Evolutionary conservation across 768 basidiomycete genomes (phyloP).

Genomic region (Lactarius hatsudake): DNA sequence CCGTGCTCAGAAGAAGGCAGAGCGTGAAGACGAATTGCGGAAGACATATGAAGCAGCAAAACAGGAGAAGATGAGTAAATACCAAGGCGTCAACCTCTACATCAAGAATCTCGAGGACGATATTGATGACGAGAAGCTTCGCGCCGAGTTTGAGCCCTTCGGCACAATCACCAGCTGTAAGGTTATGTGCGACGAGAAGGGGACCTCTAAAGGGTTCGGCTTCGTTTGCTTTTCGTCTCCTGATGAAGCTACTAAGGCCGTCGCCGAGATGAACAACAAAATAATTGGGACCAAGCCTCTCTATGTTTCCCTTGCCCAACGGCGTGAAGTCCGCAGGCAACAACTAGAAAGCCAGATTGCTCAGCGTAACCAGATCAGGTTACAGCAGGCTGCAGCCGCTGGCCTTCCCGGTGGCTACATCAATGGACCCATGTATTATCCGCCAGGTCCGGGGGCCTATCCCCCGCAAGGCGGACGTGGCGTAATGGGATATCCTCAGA

Average conservation of each 20-base stretch:
- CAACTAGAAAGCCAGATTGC: constrained; percentile 99
- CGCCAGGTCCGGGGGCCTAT: constrained; percentile 73
- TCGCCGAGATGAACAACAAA: constrained; percentile 99
- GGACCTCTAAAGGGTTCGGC: constrained; percentile 92
- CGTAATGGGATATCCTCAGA: constrained; percentile 79
- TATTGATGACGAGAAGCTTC: constrained; percentile 95
- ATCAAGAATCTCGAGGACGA: constrained; percentile 99
- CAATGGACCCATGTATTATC: constrained; percentile 84
- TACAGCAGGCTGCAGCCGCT: constrained; percentile 92
- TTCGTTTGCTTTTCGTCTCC: constrained; percentile 99
- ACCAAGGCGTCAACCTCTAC: constrained; percentile 98
- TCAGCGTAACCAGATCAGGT: constrained; percentile 94
- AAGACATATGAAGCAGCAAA: constrained; percentile 92
- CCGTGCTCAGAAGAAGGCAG: constrained; percentile 97
- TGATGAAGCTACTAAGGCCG: constrained; percentile 98
- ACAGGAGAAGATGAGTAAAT: constrained; percentile 97
- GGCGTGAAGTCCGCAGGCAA: constrained; percentile 95
- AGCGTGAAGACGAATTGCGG: constrained; percentile 96
- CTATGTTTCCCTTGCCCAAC: constrained; percentile 97
- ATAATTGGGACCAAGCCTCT: constrained; percentile 98
- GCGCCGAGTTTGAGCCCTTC: constrained; percentile 93
- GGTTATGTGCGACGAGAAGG: constrained; percentile 98
- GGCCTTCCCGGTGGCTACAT: constrained; percentile 82
- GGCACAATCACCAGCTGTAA: constrained; percentile 98
- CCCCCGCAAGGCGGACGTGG: constrained; percentile 73